A percentile compares a stretch with the other conserved stretches of the same genome.
phyloP scores from a whole-genome alignment of 73 alveolate genomes.

The Stentor coeruleus region DNA sequence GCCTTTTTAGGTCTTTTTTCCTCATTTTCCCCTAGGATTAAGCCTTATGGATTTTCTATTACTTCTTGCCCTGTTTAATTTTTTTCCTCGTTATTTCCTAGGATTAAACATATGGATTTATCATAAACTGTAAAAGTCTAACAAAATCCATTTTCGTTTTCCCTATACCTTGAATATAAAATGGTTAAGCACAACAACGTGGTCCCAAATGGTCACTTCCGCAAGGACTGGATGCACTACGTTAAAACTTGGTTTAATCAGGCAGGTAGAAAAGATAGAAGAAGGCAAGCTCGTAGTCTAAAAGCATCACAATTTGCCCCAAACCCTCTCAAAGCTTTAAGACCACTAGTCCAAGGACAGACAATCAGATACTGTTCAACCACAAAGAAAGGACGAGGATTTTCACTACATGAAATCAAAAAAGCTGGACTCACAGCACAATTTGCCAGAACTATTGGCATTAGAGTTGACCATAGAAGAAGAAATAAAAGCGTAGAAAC shows the following conservation, averaged over 20 bases:
- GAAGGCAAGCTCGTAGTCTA: constrained; percentile 45
- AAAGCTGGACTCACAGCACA: constrained; percentile 85
- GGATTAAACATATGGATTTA: too few relatives aligned
- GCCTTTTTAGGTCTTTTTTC: too few relatives aligned
- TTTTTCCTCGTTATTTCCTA: too few relatives aligned
- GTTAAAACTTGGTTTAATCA: constrained; percentile 89
- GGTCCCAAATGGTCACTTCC: constrained; percentile 81
- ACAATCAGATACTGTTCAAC: constrained; percentile 76
- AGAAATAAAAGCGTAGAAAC: constrained; percentile 83
- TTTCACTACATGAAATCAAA: constrained; percentile 87
- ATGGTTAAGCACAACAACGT: constrained; percentile 59
- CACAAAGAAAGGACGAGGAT: constrained; percentile 95
- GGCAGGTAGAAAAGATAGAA: constrained; percentile 78
- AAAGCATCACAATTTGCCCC: constrained; percentile 65
- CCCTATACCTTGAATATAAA: background rate
- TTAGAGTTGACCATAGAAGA: constrained; percentile 98
- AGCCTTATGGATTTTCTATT: too few relatives aligned
- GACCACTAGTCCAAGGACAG: constrained; percentile 81
- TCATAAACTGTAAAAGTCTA: too few relatives aligned
- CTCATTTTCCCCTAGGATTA: too few relatives aligned
- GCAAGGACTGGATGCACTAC: constrained; percentile 80
- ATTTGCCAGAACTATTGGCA: constrained; percentile 96
- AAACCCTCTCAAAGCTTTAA: constrained; percentile 71
- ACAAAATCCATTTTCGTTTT: too few relatives aligned
- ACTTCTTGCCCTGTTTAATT: too few relatives aligned